Base-by-base conservation (phyloP, 2,329 filamentous ascomycete genomes). In the Stylonectria norvegica region DNA sequence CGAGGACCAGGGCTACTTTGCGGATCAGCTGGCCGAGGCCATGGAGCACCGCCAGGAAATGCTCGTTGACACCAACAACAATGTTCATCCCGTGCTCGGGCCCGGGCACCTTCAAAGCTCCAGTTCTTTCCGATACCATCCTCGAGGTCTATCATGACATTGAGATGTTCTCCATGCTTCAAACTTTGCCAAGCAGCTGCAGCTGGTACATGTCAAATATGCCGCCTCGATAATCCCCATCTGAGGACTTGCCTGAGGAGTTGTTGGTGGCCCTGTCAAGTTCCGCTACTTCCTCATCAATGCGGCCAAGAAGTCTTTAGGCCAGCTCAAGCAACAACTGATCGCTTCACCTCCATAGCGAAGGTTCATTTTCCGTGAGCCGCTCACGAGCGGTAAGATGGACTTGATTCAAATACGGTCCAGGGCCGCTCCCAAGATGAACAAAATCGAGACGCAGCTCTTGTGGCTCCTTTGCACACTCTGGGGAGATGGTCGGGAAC, bases 1-100 rank as follows among this genome's bases (percentile, higher is more conserved):
- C 6, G 78, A 83, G 49, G 79, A 83, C 51, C 78, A 78, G 0
- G 59, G 59, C 1, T 81, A 80, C 57, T 82, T 81, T 46, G 57
- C 64, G 4, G 62, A 73, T 2, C 39, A 58, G 1, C 30, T 78
- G 1, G 45, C 53, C 7, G 70, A 76, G 1, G 50, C 53, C 19
- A 64, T 60, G 16, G 72, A 78, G 10, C 77, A 81, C 17, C 60
- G 67, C 0, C 55, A 58, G 7, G 68, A 75, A 34, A 55, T 62
- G 38, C 14, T 76, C 14, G 65, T 56, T n/a, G 72, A 76, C 37
- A 47, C 40, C 0, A 18, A 52, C 4, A 66, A 66, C 12, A 40
- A 57, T 3, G 8, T 38, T 2, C 63, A 69, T 27, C n/a, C n/a
- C n/a, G n/a, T n/a, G n/a, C n/a, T n/a, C n/a, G n/a, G n/a, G n/a